Conservation (phyloP, 2,329 filamentous ascomycete genomes). For the Pseudocercospora musae region DNA sequence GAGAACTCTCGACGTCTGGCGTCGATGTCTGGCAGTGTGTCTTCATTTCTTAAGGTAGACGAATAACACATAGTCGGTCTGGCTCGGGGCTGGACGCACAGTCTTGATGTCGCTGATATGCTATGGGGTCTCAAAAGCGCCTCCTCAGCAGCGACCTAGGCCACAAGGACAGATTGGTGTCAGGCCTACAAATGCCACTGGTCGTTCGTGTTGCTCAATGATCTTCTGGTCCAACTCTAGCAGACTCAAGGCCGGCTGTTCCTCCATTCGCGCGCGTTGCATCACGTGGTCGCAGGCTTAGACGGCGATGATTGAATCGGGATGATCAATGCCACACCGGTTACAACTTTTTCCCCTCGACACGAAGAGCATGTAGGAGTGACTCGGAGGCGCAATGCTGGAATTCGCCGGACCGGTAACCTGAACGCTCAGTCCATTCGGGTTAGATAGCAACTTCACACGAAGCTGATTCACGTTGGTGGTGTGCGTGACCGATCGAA, state of each 20-base stretch:
- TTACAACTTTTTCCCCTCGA: neutral
- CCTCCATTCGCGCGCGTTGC: neutral
- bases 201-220: neutral
- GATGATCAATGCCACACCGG: neutral
- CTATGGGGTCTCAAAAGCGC: neutral
- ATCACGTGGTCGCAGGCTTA: neutral
- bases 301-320: neutral
- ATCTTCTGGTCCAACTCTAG: neutral
- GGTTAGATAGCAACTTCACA: neutral
- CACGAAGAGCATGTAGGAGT: neutral
- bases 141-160: neutral
- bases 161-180: neutral
- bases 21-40: neutral
- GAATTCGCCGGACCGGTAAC: neutral
- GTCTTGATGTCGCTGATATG: neutral
- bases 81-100: neutral
- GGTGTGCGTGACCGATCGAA: neutral
- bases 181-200: neutral
- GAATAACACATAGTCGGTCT: neutral
- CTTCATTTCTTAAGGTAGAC: neutral
- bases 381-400: neutral
- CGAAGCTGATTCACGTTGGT: constrained; percentile 7
- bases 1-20: neutral
- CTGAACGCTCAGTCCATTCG: neutral
- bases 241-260: neutral